A percentile compares a stretch with the other conserved stretches of the same genome.
These are phyloP conservation scores for Emergomyces africanus DNA, from an alignment of 2,329 filamentous ascomycete genomes.

Conservation along the genomic window DNA sequence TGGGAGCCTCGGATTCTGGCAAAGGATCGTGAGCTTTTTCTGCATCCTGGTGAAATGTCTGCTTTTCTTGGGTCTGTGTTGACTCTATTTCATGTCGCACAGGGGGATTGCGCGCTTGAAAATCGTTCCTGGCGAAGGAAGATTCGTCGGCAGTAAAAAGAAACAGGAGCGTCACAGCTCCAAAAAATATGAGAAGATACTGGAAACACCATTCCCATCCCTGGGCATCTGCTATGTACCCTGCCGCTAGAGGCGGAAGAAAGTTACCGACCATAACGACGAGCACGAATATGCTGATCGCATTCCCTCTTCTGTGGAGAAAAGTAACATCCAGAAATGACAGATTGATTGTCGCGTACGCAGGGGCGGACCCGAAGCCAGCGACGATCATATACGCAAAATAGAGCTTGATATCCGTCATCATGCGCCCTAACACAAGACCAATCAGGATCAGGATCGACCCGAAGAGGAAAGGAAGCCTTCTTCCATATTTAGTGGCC, in stretches of 20 bases:
- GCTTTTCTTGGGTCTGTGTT: neutral
- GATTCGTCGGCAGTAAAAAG: neutral
- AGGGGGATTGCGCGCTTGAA: neutral
- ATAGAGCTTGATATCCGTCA: neutral
- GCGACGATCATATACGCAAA: neutral
- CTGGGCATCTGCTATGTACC: neutral
- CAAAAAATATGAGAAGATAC: neutral
- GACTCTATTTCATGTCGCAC: neutral
- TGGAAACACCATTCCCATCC: neutral
- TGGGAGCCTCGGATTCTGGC: neutral
- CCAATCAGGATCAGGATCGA: neutral
- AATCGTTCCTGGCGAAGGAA: neutral
- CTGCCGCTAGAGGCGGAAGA: neutral
- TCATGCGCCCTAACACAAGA: neutral
- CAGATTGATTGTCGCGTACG: neutral
- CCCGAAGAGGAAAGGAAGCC: neutral
- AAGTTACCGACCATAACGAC: neutral
- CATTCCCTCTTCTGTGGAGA: neutral
- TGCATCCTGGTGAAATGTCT: neutral
- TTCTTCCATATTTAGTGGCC: neutral
- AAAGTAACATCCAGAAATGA: neutral
- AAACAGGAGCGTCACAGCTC: neutral
- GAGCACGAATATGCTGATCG: neutral
- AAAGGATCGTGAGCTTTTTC: neutral
- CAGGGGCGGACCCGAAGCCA: neutral